These are phyloP conservation scores for Fraxinus xanthoxyloides DNA, from an alignment of 305 asterid species.

Conservation along the genomic window DNA sequence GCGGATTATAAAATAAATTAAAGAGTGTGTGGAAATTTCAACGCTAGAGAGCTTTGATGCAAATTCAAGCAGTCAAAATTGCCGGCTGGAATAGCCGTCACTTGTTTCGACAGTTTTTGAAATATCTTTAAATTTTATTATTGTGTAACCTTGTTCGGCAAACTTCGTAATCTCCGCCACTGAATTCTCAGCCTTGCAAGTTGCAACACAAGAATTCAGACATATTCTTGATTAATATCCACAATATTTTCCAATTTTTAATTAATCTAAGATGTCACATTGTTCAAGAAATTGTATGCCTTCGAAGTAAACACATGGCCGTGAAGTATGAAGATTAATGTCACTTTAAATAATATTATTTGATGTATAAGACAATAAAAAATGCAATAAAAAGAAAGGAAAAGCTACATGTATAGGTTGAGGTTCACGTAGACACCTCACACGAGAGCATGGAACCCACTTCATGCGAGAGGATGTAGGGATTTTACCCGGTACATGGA, in stretches of 20 bases:
- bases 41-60: neutral
- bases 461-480: too few relatives aligned
- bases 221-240: neutral
- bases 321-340: too few relatives aligned
- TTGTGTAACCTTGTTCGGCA: neutral
- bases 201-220: neutral
- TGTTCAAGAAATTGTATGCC: neutral
- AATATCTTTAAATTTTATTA: neutral
- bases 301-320: neutral
- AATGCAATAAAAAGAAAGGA: too few relatives aligned
- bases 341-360: too few relatives aligned
- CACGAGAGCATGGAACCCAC: too few relatives aligned
- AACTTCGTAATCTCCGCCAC: neutral
- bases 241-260: neutral
- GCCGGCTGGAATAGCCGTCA: neutral
- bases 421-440: too few relatives aligned
- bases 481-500: too few relatives aligned
- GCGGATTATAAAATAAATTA: too few relatives aligned
- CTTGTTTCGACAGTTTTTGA: neutral
- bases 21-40: neutral
- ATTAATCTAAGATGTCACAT: neutral
- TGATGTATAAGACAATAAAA: too few relatives aligned
- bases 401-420: too few relatives aligned
- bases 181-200: neutral
- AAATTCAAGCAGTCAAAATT: neutral